phyloP scores from a whole-genome alignment of 495 filamentous ascomycete genomes.

The Penicillium dipodomyicola region DNA sequence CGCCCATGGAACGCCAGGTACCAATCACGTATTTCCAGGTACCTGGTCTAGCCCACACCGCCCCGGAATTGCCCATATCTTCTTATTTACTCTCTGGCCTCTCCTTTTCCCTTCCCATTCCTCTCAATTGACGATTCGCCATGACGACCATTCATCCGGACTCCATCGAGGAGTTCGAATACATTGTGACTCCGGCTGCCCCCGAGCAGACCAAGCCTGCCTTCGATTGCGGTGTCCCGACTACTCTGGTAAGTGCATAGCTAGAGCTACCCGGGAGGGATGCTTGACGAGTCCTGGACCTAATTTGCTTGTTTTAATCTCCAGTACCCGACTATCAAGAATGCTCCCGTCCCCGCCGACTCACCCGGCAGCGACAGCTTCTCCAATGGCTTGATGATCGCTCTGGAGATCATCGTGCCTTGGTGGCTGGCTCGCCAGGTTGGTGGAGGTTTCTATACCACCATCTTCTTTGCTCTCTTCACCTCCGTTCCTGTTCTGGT shows the following conservation, averaged over 20 bases:
- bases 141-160: slow-evolving; percentile 52
- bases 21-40: slow-evolving; percentile 13
- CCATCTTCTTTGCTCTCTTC: slow-evolving; percentile 56
- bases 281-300: neutral
- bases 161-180: slow-evolving; percentile 64
- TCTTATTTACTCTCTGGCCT: slow-evolving; percentile 27
- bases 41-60: slow-evolving; percentile 20
- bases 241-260: slow-evolving; percentile 27
- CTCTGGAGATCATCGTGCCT: slow-evolving; percentile 49
- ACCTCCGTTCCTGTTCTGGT: slow-evolving; percentile 57
- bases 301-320: slow-evolving; percentile 8
- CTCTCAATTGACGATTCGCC: slow-evolving; percentile 26
- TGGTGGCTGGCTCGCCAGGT: slow-evolving; percentile 55
- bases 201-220: slow-evolving; percentile 39
- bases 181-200: slow-evolving; percentile 62
- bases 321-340: slow-evolving; percentile 63
- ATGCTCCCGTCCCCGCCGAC: slow-evolving; percentile 63
- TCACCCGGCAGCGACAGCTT: slow-evolving; percentile 58
- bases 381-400: slow-evolving; percentile 55
- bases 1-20: slow-evolving; percentile 15
- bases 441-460: slow-evolving; percentile 55
- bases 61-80: slow-evolving; percentile 27
- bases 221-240: slow-evolving; percentile 32
- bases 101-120: slow-evolving; percentile 25
- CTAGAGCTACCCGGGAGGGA: neutral